Percentiles rank a stretch among this genome's conserved stretches.
Conservation (phyloP, 345 rosid species). For the Turnera subulata region DNA sequence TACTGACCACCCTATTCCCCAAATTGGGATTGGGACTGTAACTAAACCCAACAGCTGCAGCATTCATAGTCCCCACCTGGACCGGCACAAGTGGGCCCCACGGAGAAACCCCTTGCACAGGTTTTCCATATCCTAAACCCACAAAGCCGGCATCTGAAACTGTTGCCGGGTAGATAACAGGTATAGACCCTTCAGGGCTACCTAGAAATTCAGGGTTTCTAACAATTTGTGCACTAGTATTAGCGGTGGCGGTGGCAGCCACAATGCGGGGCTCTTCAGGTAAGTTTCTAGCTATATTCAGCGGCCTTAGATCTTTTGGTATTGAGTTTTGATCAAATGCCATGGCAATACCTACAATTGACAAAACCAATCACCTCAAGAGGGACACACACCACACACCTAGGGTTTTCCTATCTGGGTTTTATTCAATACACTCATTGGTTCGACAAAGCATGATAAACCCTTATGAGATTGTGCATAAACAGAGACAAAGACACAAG, state of each 20-base stretch:
- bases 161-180: constrained; percentile 41
- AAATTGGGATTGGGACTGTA: constrained; percentile 31
- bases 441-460: neutral
- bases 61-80: constrained; percentile 32
- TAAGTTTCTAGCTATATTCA: constrained; percentile 32
- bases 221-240: neutral
- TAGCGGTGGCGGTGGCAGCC: constrained; percentile 9
- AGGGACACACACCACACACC: constrained; percentile 20
- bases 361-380: neutral
- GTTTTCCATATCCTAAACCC: constrained; percentile 42
- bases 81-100: constrained; percentile 42
- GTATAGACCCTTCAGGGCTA: constrained; percentile 30
- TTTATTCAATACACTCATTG: constrained; percentile 7
- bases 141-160: constrained; percentile 42
- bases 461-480: constrained; percentile 6
- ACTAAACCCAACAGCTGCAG: constrained; percentile 33
- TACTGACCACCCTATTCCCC: constrained; percentile 39
- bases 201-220: constrained; percentile 33
- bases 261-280: constrained; percentile 52
- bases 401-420: constrained; percentile 21
- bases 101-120: constrained; percentile 18
- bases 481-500: neutral
- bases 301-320: constrained; percentile 43
- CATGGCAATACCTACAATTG: constrained; percentile 30
- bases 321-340: constrained; percentile 57